phyloP scores from a whole-genome alignment of 768 basidiomycete genomes.

The Rhodocollybia butyracea region DNA sequence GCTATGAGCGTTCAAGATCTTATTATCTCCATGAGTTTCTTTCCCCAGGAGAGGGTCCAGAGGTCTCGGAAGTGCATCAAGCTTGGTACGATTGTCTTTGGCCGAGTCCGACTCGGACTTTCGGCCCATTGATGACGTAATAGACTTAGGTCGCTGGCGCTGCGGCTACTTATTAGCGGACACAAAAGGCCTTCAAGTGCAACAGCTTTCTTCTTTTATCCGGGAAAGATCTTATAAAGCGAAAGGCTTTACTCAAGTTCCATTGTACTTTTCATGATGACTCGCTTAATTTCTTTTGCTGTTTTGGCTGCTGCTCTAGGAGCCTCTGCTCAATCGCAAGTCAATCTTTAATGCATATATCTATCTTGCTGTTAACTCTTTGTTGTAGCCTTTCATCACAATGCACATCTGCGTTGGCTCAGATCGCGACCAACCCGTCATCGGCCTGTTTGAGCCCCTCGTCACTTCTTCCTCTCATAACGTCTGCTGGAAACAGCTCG shows the following conservation, averaged over 20 bases:
- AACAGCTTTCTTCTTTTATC: no score
- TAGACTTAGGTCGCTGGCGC: no score
- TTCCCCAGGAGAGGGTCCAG: no score
- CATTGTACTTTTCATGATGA: conserved; percentile 7
- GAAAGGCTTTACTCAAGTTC: no score
- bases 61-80: no score
- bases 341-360: not conserved
- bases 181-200: no score
- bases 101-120: no score
- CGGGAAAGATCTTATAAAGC: no score
- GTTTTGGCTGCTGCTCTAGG: conserved; percentile 22
- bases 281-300: conserved; percentile 25
- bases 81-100: no score
- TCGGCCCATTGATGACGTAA: no score
- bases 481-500: conserved; percentile 30
- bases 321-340: conserved; percentile 42
- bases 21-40: no score
- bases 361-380: not conserved
- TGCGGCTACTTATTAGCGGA: no score
- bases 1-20: not conserved
- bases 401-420: conserved; percentile 47
- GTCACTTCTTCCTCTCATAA: conserved; percentile 38
- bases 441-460: conserved; percentile 47
- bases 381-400: conserved; percentile 26
- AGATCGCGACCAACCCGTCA: conserved; percentile 40